These are phyloP conservation scores for Vitis vinifera DNA, from an alignment of 164 flowering plant genomes.

Conservation along the genomic window ASM3070453v1 NC_081810.1:15930501-15931000, in stretches of 20 bases:
- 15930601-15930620: not conserved
- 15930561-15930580: constrained; percentile 32
- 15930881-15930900: too few relatives aligned
- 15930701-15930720: not conserved
- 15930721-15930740: constrained; percentile 18
- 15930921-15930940: too few relatives aligned
- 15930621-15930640: too few relatives aligned
- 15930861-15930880: not conserved
- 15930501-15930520: constrained; percentile 39
- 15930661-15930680: too few relatives aligned
- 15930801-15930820: not conserved
- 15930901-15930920: too few relatives aligned
- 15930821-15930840: not conserved
- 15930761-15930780: not conserved
- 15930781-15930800: constrained; percentile 18
- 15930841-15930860: not conserved
- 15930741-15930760: constrained; percentile 18
- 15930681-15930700: too few relatives aligned
- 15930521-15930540: constrained; percentile 32
- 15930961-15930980: too few relatives aligned
- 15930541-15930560: constrained; percentile 20
- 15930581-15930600: constrained; percentile 12
- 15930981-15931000: too few relatives aligned
- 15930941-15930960: too few relatives aligned
- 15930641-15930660: too few relatives aligned